Evolutionary conservation across 192 early-diverging fungal genomes (phyloP).

Genomic region (Backusella mclennaniae): DNA sequence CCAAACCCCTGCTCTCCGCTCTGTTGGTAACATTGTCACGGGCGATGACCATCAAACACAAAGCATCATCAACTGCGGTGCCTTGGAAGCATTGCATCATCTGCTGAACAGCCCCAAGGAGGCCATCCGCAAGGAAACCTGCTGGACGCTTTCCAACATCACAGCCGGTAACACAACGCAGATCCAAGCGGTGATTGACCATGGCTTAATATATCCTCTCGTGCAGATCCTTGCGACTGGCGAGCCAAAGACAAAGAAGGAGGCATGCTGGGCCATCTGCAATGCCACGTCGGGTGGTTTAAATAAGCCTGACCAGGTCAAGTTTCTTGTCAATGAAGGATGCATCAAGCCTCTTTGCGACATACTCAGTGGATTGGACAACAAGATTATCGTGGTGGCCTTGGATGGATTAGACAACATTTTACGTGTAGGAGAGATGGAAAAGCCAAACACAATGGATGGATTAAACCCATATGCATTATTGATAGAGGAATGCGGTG

Average conservation of each 20-base stretch:
- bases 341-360: slow-evolving; percentile 56
- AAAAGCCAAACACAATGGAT: slow-evolving; percentile 17
- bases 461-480: slow-evolving; percentile 39
- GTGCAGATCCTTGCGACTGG: slow-evolving; percentile 36
- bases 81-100: slow-evolving; percentile 48
- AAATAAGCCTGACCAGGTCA: slow-evolving; percentile 39
- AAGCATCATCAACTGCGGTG: slow-evolving; percentile 63
- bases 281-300: slow-evolving; percentile 43
- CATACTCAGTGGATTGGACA: slow-evolving; percentile 40
- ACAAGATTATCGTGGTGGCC: slow-evolving; percentile 38
- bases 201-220: slow-evolving; percentile 36
- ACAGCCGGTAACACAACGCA: slow-evolving; percentile 45
- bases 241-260: slow-evolving; percentile 46
- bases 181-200: slow-evolving; percentile 47
- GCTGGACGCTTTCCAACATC: slow-evolving; percentile 56
- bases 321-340: slow-evolving; percentile 41
- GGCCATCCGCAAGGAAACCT: slow-evolving; percentile 47
- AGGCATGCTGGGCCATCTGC: slow-evolving; percentile 52
- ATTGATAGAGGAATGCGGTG: slow-evolving; percentile 49
- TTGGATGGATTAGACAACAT: slow-evolving; percentile 51
- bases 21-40: slow-evolving; percentile 79
- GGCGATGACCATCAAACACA: slow-evolving; percentile 79
- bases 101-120: slow-evolving; percentile 47
- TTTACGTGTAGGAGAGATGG: slow-evolving; percentile 44
- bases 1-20: slow-evolving; percentile 73